Conservation (phyloP, 2,329 filamentous ascomycete genomes). For the Escovopsis sp. region DNA sequence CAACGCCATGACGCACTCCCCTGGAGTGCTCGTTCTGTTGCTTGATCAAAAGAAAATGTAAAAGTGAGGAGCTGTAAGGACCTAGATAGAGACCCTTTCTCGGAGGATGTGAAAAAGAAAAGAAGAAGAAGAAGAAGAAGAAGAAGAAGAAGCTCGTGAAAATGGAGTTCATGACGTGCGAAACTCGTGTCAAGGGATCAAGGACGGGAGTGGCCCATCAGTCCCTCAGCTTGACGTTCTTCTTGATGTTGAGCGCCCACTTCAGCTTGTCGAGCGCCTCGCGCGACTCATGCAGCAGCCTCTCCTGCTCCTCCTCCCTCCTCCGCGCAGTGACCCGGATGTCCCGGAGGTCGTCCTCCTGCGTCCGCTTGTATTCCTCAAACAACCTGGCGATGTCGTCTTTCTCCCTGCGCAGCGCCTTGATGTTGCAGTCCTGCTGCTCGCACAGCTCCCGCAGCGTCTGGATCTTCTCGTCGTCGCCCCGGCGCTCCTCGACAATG, state of each 20-base stretch:
- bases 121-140: conserved; percentile 5
- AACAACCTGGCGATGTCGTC: conserved; percentile 45
- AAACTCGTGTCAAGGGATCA: no score
- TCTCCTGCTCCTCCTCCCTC: conserved; percentile 47
- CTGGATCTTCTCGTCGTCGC: conserved; percentile 48
- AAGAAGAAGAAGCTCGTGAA: neutral
- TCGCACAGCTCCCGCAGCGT: conserved; percentile 55
- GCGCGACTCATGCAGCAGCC: conserved; percentile 41
- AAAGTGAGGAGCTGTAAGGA: no score
- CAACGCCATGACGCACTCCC: no score
- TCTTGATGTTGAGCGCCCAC: conserved; percentile 58
- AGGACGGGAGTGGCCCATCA: neutral
- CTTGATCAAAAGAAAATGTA: no score
- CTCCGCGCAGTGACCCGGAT: conserved; percentile 43
- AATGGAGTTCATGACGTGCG: no score
- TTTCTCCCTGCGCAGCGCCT: conserved; percentile 45
- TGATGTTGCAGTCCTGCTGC: conserved; percentile 56
- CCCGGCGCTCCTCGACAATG: conserved; percentile 39
- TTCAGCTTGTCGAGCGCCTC: conserved; percentile 52
- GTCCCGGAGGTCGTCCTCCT: conserved; percentile 43
- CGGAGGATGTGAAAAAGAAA: neutral
- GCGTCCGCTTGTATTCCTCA: conserved; percentile 48
- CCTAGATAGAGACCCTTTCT: neutral
- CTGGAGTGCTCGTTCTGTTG: no score
- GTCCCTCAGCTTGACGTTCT: conserved; percentile 30